Evolutionary conservation across 306 rosid species (phyloP).

Genomic region (Ziziphus jujuba): DNA sequence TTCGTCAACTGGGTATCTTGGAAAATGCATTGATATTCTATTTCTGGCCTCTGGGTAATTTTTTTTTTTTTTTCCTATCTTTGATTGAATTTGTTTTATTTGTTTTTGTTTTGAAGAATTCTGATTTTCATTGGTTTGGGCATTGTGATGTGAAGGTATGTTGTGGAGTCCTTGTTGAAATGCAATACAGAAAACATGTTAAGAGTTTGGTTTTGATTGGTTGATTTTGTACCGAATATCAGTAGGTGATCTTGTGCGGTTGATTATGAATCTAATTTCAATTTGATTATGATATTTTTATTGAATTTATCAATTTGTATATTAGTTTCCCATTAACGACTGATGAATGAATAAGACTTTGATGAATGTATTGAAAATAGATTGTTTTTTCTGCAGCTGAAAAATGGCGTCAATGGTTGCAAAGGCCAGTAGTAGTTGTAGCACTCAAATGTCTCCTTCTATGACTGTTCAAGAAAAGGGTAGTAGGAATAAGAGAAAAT

Average conservation of each 20-base stretch:
- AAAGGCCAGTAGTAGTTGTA: slow-evolving; percentile 36
- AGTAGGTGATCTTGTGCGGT: slow-evolving; percentile 30
- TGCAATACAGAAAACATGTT: slow-evolving; percentile 19
- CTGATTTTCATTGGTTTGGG: slow-evolving; percentile 29
- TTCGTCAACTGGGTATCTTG: slow-evolving; percentile 39
- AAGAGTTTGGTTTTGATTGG: slow-evolving; percentile 32
- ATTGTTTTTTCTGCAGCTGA: slow-evolving; percentile 46
- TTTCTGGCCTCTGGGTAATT: slow-evolving; percentile 36
- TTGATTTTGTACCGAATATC: slow-evolving; percentile 11
- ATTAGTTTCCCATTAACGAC: slow-evolving; percentile 26
- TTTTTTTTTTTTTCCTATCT: background rate
- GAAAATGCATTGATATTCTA: slow-evolving; percentile 28
- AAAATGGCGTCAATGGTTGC: slow-evolving; percentile 81
- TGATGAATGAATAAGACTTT: slow-evolving; percentile 8
- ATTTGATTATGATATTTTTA: slow-evolving; percentile 13
- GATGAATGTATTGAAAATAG: slow-evolving; percentile 24
- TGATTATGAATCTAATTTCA: slow-evolving; percentile 23
- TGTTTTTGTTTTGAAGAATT: slow-evolving; percentile 28
- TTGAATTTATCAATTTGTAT: slow-evolving; percentile 13
- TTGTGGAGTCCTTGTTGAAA: slow-evolving; percentile 33
- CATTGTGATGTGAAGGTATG: slow-evolving; percentile 44
- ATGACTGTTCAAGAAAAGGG: slow-evolving; percentile 71
- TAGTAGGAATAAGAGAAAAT: slow-evolving; percentile 90
- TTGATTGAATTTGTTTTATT: slow-evolving; percentile 18
- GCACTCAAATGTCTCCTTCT: slow-evolving; percentile 55